Percentiles rank a stretch among this genome's conserved stretches.
Evolutionary conservation across 768 basidiomycete species (phyloP).

Genomic region (Chalciporus piperatus): DNA sequence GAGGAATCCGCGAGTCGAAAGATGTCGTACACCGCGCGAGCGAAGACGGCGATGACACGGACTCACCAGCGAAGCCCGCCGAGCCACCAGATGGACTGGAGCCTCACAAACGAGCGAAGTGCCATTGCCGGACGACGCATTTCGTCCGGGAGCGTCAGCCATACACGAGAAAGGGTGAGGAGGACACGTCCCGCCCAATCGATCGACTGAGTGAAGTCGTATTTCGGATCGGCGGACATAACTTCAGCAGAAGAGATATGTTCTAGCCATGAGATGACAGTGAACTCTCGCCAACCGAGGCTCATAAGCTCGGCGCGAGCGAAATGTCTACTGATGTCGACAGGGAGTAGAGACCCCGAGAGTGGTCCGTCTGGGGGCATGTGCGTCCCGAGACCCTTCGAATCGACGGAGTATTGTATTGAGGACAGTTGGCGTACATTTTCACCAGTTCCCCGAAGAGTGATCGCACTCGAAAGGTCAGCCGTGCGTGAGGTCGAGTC

Average conservation of each 20-base stretch:
- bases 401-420: conserved; percentile 66
- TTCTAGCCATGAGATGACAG: conserved; percentile 66
- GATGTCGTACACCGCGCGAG: too few species aligned
- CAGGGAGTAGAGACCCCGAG: conserved; percentile 69
- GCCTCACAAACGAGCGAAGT: too few species aligned
- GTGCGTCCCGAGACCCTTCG: conserved; percentile 43
- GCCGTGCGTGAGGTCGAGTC: conserved; percentile 33
- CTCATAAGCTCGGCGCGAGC: conserved; percentile 45
- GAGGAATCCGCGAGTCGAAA: too few species aligned
- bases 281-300: conserved; percentile 78
- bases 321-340: conserved; percentile 58
- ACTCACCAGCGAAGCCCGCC: too few species aligned
- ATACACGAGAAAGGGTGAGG: conserved; percentile 55
- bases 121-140: conserved; percentile 38
- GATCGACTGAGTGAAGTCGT: conserved; percentile 60
- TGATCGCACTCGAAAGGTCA: conserved; percentile 69
- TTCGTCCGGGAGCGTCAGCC: conserved; percentile 53
- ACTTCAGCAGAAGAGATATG: conserved; percentile 52
- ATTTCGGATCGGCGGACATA: conserved; percentile 37
- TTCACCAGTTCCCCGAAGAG: conserved; percentile 48
- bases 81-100: too few species aligned
- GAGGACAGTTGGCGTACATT: conserved; percentile 59
- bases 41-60: too few species aligned
- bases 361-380: conserved; percentile 78
- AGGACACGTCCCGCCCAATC: conserved; percentile 80